Conservation (phyloP, 345 rosid species). For the Gossypium mustelinum region DNA sequence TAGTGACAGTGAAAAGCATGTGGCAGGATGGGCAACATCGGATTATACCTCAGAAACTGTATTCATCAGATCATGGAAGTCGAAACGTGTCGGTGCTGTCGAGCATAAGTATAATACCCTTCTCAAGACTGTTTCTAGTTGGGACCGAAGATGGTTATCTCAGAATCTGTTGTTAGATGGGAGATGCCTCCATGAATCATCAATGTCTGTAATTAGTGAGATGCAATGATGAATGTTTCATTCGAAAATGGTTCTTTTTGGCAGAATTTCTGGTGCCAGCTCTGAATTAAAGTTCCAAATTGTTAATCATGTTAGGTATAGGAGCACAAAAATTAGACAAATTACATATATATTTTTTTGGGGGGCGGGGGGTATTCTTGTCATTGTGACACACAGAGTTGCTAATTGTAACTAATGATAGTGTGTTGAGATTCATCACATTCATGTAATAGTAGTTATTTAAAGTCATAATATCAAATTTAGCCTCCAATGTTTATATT, state of each 20-base stretch:
- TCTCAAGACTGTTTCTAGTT: constrained; percentile 70
- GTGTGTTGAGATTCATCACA: no score
- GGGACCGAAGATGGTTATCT: constrained; percentile 87
- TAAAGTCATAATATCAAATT: no score
- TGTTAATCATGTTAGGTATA: neutral
- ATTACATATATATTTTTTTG: no score
- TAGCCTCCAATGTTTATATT: no score
- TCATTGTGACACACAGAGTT: no score
- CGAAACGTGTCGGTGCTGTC: constrained; percentile 63
- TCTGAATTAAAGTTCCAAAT: neutral
- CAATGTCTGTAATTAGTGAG: neutral
- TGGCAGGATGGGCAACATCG: constrained; percentile 63
- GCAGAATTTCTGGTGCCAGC: neutral
- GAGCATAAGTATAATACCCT: constrained; percentile 68
- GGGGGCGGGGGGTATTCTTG: no score
- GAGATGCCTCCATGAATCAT: neutral
- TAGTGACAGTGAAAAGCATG: neutral
- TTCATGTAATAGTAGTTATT: no score
- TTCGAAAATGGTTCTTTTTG: neutral
- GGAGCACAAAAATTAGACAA: neutral
- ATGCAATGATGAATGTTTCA: neutral
- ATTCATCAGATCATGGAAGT: constrained; percentile 47
- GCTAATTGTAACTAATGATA: no score
- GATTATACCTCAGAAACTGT: constrained; percentile 64
- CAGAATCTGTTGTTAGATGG: constrained; percentile 61